Base-by-base conservation (phyloP, 2,329 filamentous ascomycete genomes). In the Scedosporium boydii region DNA sequence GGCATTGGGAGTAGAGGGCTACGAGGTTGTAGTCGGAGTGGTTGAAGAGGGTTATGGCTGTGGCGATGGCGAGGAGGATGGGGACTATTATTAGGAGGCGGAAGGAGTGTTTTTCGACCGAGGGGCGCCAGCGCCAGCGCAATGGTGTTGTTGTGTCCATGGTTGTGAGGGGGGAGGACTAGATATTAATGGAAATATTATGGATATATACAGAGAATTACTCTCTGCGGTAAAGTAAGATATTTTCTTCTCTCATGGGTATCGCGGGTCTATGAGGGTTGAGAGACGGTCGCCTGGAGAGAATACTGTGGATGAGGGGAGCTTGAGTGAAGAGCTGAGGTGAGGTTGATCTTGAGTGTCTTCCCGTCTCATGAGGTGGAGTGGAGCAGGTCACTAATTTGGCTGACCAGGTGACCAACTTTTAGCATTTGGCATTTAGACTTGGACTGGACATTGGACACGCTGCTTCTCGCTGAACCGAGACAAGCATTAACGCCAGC, bases 1-100 rank as follows among this genome's bases (percentile, higher is more conserved):
- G 77, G 70, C 81, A 83, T 67, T 82, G 80, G 53, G 79, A 82
- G 72, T 78, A 82, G 64, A 83, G 78, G 65, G 82, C 72, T 18
- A 78, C 76, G 62, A 77, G 72, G 73, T 82, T 80, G 69, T 81
- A 75, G 70, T 82, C 80, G 51, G 76, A 75, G 69, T 80, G 75
- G 34, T 73, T 63, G 65, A 80, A 77, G 66, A 83, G 76, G 27
- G 71, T 67, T 65, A 71, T 62, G 29, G 71, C 71, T 3, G 80
- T 81, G 48, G 73, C 68, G 63, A 77, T 53, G 66, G 79, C 74
- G 60, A 83, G 74, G 34, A 82, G 68, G 58, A 80, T 71, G 9
- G 81, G 77, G 2, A 78, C 69, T 53, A 84, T 76, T n/a, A 80
- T 70, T 42, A 84, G 71, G 69, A 80, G 81, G 48, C 78, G 80